Evolutionary conservation across 2,329 filamentous ascomycete genomes (phyloP), one percentile per base, ranked within the genome.

Genomic region (Zymoseptoria brevis): DNA sequence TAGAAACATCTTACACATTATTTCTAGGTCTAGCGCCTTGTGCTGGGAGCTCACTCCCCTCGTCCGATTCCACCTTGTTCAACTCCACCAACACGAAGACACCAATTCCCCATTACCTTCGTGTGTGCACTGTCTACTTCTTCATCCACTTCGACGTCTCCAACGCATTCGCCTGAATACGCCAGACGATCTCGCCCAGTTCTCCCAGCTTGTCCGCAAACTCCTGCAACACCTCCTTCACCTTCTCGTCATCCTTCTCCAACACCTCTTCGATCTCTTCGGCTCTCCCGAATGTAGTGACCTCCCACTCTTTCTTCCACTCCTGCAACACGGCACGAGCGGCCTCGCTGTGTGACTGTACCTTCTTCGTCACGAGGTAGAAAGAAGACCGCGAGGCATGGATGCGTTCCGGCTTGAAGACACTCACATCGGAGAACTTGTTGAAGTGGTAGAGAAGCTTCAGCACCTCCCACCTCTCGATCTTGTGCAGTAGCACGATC

Each of bases 401-500:
- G n/a, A 53, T 9, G 3, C 19, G 55, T 35, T 11, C 21, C 24
- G 64, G 59, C 56, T 68, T 68, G 62, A 66, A 68, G 16, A 68
- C 54, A 48, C 59, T 29, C 8, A 68, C 30, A 4, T 50, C 49
- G 8, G 66, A 52, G 48, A 67, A 64, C 49, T 62, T 52, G 57
- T 26, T 30, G 30, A 68, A 67, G 9, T 13, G 48, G 24, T 53
- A 21, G 2, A 68, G 48, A 2, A 66, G 49, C 1, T 22, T n/a
- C 4, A 65, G 19, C 2, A 60, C 59, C 13, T 61, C n/a, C 21
- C 48, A 55, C 5, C 8, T 26, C 26, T 83, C 79, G 0, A 78
- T 48, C 45, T 75, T 77, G 66, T 84, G 80, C 1, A 84, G 65
- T 0, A 83, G 74, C 0, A 81, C 64, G 1, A 85, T 62, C 70